A percentile compares a stretch with the other conserved stretches of the same genome.
phyloP scores from a whole-genome alignment of 2,329 filamentous ascomycete species.

The Colletotrichum gloeosporioides region DNA sequence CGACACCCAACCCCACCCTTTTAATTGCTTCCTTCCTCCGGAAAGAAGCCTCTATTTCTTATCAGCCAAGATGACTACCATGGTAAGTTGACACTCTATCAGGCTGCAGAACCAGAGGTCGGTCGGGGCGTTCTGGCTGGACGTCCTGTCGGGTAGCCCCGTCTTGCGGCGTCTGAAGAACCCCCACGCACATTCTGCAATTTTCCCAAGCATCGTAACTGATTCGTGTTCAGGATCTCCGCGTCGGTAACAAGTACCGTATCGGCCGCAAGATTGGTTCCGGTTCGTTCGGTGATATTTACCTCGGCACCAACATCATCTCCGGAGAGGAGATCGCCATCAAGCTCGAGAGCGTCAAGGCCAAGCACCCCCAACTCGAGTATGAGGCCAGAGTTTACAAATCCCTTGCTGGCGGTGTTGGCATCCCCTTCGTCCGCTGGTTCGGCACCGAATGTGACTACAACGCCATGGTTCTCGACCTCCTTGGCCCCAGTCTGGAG shows the following conservation, averaged over 20 bases:
- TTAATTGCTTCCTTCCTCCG: constrained; percentile 7
- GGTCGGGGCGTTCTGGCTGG: background rate
- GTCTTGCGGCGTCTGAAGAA: background rate
- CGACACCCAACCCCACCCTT: background rate
- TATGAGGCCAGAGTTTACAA: constrained; percentile 97
- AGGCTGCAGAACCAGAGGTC: background rate
- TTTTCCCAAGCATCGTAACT: background rate
- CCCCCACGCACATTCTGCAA: background rate
- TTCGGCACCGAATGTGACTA: constrained; percentile 99
- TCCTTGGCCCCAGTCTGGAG: constrained; percentile 93
- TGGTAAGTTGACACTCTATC: constrained; percentile 42
- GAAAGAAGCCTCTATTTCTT: constrained; percentile 20
- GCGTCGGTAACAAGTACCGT: constrained; percentile 99
- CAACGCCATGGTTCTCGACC: constrained; percentile 99
- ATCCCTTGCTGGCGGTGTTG: constrained; percentile 91
- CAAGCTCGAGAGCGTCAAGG: constrained; percentile 99
- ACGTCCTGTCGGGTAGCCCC: background rate
- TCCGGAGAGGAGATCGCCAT: constrained; percentile 99
- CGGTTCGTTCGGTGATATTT: constrained; percentile 97
- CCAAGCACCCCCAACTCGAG: constrained; percentile 98
- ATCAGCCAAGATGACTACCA: constrained; percentile 52
- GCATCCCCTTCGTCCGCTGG: constrained; percentile 98
- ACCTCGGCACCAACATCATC: constrained; percentile 99
- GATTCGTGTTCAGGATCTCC: constrained; percentile 75
- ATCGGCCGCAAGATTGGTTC: constrained; percentile 99